A percentile compares a stretch with the other conserved stretches of the same genome.
Conservation (phyloP, 2,329 filamentous ascomycete genomes). For the Westerdykella ornata region DNA sequence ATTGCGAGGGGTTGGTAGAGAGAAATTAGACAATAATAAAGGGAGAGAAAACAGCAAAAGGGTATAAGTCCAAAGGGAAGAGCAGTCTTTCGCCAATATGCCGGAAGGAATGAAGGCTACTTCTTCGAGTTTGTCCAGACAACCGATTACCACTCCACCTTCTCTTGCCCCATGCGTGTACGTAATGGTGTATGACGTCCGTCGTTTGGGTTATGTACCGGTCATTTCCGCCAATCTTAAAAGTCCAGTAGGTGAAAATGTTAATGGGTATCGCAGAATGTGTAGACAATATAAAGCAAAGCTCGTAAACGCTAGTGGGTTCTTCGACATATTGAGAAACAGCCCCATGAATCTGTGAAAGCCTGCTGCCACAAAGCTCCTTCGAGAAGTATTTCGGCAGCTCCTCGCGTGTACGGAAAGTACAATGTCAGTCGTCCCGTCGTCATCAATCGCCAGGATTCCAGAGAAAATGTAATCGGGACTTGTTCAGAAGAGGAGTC, state of each 20-base stretch:
- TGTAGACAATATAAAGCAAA: slow-evolving; percentile 1
- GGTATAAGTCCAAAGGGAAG: neutral
- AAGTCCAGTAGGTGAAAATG: slow-evolving; percentile 9
- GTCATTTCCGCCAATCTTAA: slow-evolving; percentile 1
- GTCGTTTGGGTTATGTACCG: neutral
- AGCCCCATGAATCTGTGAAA: neutral
- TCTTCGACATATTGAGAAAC: slow-evolving; percentile 12
- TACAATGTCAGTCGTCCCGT: slow-evolving; percentile 27
- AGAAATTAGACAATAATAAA: neutral
- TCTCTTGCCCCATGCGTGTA: slow-evolving; percentile 1
- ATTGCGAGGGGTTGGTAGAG: neutral
- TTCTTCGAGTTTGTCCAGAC: neutral
- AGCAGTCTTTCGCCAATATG: neutral
- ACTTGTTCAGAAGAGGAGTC: slow-evolving; percentile 40
- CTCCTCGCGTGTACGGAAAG: slow-evolving; percentile 23
- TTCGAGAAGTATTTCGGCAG: slow-evolving; percentile 7
- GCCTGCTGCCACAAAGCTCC: neutral
- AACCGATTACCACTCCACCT: neutral
- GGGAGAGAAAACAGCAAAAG: neutral
- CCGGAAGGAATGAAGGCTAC: neutral
- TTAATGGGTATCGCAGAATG: slow-evolving; percentile 37
- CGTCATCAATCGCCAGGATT: slow-evolving; percentile 6
- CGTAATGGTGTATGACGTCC: neutral
- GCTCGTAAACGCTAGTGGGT: slow-evolving; percentile 23
- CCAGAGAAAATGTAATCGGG: slow-evolving; percentile 2